Percentiles rank a stretch among this genome's conserved stretches.
These are phyloP conservation scores for Pyrus betulifolia DNA, from an alignment of 306 rosid genomes.

Conservation along the genomic window DNA sequence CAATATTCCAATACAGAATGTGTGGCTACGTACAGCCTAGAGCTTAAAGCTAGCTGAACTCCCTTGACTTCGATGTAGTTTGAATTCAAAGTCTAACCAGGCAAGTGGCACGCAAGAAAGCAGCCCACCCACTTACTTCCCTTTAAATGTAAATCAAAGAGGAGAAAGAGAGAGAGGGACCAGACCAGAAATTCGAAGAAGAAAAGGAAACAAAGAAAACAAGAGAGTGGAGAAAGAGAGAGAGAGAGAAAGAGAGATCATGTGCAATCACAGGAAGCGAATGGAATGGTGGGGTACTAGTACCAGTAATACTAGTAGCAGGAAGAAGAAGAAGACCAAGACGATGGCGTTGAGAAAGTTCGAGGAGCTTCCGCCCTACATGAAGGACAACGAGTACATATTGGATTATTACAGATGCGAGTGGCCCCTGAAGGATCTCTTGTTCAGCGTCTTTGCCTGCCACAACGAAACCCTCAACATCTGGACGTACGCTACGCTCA, in stretches of 20 bases:
- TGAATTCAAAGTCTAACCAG: no score
- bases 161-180: no score
- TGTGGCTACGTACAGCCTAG: no score
- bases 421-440: slow-evolving; percentile 71
- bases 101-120: no score
- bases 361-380: slow-evolving; percentile 65
- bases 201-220: background rate
- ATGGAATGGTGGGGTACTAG: background rate
- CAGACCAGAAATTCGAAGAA: background rate
- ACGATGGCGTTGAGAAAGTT: slow-evolving; percentile 43
- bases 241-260: background rate
- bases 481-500: slow-evolving; percentile 56
- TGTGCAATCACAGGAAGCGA: background rate
- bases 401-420: slow-evolving; percentile 72
- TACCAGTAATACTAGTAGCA: background rate
- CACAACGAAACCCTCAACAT: slow-evolving; percentile 90
- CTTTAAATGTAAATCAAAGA: background rate
- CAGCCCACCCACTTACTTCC: no score
- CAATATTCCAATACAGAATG: no score
- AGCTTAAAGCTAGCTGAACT: no score
- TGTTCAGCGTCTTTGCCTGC: slow-evolving; percentile 64
- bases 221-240: no score
- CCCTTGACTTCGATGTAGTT: no score
- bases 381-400: slow-evolving; percentile 82
- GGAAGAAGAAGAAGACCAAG: background rate